Evolutionary conservation across 2,329 filamentous ascomycete species (phyloP), one percentile per base, ranked within the genome.

Genomic region (Fusarium ramigenum): DNA sequence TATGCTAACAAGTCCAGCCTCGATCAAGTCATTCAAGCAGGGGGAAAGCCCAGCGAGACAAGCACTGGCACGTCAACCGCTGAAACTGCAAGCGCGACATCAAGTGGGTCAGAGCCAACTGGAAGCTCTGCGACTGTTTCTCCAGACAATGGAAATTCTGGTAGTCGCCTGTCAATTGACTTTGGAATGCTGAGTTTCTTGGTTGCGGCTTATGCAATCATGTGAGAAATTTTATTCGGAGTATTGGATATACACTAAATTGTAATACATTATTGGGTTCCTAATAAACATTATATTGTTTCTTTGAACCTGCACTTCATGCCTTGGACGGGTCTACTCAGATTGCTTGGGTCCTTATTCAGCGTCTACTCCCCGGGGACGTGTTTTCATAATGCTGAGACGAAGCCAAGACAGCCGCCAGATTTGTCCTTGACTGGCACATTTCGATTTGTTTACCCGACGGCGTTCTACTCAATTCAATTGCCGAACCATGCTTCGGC

Each of bases 111-210:
- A 5, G 11, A 36, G 4, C 4, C 66, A 1, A 65, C 60, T 15
- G 63, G 66, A 3, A 63, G 66, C 19, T 47, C 72, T 9, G 34
- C 43, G 19, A 56, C 67, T n/a, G 47, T 19, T 3, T 30, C 67
- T 0, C 50, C 50, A 21, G 23, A 53, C 9, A 21, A 53, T 3
- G 47, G 57, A 5, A 63, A 64, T 12, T 42, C 56, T 4, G 72
- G 63, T 4, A 61, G 7, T 34, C 30, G 39, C 6, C 15, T 61
- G 11, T 62, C 72, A 0, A 12, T 64, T 15, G 60, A 57, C 0
- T 59, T 64, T 18, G 14, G 63, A 0, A 37, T 47, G 4, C 16
- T 57, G 0, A n/a, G 70, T 40, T 25, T 62, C 9, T 7, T 74
- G 30, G 28, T 61, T 44, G 64, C 61, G 4, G 72, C 56, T 5